Conservation (phyloP, 1,284 basidiomycete species). For the Mycosarcoma maydis region DNA sequence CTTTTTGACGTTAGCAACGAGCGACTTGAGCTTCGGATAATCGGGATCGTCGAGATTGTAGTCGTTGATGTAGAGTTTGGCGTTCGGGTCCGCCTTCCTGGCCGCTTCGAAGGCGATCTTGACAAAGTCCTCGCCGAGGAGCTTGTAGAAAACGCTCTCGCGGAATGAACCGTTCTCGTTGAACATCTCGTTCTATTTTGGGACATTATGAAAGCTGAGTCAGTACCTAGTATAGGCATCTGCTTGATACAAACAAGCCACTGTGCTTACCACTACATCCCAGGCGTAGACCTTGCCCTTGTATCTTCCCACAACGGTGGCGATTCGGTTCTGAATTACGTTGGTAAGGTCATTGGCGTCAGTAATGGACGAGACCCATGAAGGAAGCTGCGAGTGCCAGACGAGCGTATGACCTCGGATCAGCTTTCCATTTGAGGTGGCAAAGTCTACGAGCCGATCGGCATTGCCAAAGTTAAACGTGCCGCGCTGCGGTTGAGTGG, state of each 20-base stretch:
- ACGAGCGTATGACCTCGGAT: slow-evolving; percentile 25
- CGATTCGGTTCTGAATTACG: slow-evolving; percentile 23
- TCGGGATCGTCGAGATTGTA: slow-evolving; percentile 16
- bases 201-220: too few relatives aligned
- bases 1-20: slow-evolving; percentile 19
- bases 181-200: slow-evolving; percentile 34
- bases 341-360: slow-evolving; percentile 18
- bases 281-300: slow-evolving; percentile 28
- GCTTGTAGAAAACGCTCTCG: slow-evolving; percentile 20
- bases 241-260: too few relatives aligned
- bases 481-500: slow-evolving; percentile 14
- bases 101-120: slow-evolving; percentile 23
- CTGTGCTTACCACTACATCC: slow-evolving; percentile 26
- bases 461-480: slow-evolving; percentile 14
- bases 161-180: slow-evolving; percentile 25
- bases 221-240: too few relatives aligned
- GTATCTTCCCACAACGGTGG: slow-evolving; percentile 17
- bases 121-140: slow-evolving; percentile 24
- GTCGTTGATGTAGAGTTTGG: slow-evolving; percentile 35
- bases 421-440: slow-evolving; percentile 13
- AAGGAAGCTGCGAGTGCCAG: slow-evolving; percentile 22
- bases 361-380: slow-evolving; percentile 16
- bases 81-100: slow-evolving; percentile 9
- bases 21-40: slow-evolving; percentile 14
- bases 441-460: slow-evolving; percentile 26